Base-by-base conservation (phyloP, 306 rosid species). In the Alnus glutinosa region DNA sequence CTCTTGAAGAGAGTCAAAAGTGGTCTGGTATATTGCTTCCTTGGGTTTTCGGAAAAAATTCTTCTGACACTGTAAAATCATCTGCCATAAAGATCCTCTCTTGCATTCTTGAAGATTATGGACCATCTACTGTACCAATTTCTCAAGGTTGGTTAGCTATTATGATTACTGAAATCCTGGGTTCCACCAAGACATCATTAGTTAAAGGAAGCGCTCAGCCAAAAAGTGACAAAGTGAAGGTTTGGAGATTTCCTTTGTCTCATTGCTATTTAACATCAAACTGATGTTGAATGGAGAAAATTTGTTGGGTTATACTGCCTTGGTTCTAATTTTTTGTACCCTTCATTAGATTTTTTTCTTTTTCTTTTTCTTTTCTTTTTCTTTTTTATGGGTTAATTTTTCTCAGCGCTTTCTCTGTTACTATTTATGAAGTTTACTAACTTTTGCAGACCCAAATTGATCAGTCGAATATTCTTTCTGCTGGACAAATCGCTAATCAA, bases 111-210 rank as follows among this genome's bases (percentile, higher is more conserved):
- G 94, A 92, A 78, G 92, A 90, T 80, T 77, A 92, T 52, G 97
- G 98, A 71, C 93, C 97, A 73, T 55, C 73, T 70, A 84, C 92
- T 23, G 81, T 93, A 75, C 97, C 96, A 9, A 83, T 91, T 79
- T 92, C 98, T 79, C 98, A 92, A 85, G 98, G 92, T 62, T 92
- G 98, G 98, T 82, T 95, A 74, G 94, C 90, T 79, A 75, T 91
- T 80, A 82, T 95, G 55, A 86, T 95, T 75, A 83, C 83, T 72
- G 96, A 92, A 87, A 86, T 85, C 62, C 88, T 84, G 51, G 85
- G 77, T 49, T 85, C 89, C 78, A 80, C 74, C 79, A 90, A 90
- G 85, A 88, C 85, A 55, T 81, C 88, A 82, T 84, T 83, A 79
- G 89, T 75, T 74, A 95, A 92, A 78, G 92, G 87, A 85, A 81